A percentile compares a stretch with the other conserved stretches of the same genome.
phyloP scores from a whole-genome alignment of 2,329 filamentous ascomycete genomes.

The Akanthomyces dipterigenus region DNA sequence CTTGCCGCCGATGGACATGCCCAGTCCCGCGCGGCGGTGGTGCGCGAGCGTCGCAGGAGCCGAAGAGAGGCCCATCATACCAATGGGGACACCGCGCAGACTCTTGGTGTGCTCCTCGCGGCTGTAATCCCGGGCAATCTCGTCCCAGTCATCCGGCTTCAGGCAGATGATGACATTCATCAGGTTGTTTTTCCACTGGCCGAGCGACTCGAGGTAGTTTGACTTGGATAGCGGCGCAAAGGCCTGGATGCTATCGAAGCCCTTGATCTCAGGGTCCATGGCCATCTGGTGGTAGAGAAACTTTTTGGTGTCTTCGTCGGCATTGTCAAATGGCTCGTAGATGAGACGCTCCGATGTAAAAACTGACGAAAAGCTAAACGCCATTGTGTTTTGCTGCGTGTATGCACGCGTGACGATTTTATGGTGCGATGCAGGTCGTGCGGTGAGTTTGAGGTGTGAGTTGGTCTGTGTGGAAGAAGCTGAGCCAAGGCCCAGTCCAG shows the following conservation, averaged over 20 bases:
- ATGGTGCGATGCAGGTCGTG: background rate
- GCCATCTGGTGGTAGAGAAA: constrained; percentile 11
- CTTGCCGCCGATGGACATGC: constrained; percentile 25
- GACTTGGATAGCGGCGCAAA: background rate
- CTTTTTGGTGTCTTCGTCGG: constrained; percentile 8
- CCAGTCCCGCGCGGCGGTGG: constrained; percentile 19
- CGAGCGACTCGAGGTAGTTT: background rate
- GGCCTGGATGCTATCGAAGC: background rate
- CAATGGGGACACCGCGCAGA: constrained; percentile 4
- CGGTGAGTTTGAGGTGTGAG: background rate
- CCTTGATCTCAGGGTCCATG: constrained; percentile 12
- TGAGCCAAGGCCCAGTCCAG: background rate
- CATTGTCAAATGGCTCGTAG: constrained; percentile 9
- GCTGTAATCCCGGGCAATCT: background rate
- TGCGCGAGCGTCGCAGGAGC: background rate
- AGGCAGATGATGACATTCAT: constrained; percentile 9
- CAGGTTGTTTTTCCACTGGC: background rate
- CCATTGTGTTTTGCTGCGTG: background rate
- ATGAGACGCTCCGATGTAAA: constrained; percentile 10
- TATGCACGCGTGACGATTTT: background rate
- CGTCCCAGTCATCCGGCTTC: constrained; percentile 10
- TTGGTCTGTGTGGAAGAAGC: background rate
- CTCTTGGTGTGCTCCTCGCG: background rate
- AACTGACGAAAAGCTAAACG: background rate
- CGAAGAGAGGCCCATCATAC: background rate